Evolutionary conservation across 2,329 filamentous ascomycete genomes (phyloP), one percentile per base, ranked within the genome.

Genomic region (Aspergillus sp.): DNA sequence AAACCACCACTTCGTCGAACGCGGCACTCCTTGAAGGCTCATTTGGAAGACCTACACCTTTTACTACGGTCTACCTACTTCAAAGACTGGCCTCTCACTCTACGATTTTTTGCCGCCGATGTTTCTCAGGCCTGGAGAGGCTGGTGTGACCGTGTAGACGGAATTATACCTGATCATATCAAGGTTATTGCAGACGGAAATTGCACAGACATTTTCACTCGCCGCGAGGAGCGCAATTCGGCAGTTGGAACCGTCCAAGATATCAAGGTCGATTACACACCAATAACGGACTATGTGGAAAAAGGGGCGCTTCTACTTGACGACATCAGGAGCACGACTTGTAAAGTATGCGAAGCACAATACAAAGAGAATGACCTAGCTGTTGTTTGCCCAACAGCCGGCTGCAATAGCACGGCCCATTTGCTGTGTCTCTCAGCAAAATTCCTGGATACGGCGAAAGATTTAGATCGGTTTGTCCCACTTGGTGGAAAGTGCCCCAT

Each of bases 11-110:
- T 59, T 56, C 55, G 59, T 40, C 80, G 85, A 31, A 86, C 88
- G 7, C 73, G 77, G 2, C 79, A 82, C 31, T 88, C 82, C 15
- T 71, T 96, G 45, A 82, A 78, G 23, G 89, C 89, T 3, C 82
- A 91, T 40, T 72, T 98, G 27, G 87, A 88, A 3, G 95, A 96
- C 66, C 74, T 98, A 24, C 90, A 96, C 70, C 79, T 95, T 3
- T 80, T 99, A 0, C 81, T 96, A 1, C 83, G 89, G 0, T 90
- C 92, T 2, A 83, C 85, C 2, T 95, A 90, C 72, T 98, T 98
- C 70, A 78, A 80, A 15, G 80, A 86, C 46, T 96, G 92, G 93
- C 93, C 93, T 19, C 79, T 99, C 53, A 84, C 84, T 53, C 71
- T 97, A 47, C 87, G 90, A 23, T 93, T 98, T 73, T 93, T 96